Evolutionary conservation across 1,284 basidiomycete genomes (phyloP), one percentile per base, ranked within the genome.

Genomic region (Kalmanozyma brasiliensis): DNA sequence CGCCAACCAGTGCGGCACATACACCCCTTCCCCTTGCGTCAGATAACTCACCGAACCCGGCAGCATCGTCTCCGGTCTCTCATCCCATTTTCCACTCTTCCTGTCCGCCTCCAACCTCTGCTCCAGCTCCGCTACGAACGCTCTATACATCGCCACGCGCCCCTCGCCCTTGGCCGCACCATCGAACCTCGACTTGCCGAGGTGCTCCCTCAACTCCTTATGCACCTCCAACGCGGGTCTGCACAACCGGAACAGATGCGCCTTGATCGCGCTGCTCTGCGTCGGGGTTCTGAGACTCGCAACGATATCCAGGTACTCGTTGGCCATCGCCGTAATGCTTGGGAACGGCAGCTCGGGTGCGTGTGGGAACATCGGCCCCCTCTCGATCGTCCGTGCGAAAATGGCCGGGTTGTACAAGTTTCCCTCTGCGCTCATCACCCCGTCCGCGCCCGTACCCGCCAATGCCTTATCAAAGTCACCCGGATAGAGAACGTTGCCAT

Each of bases 341-440:
- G 89, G 88, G 71, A 93, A 89, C 0, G 85, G 76, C 32, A 68
- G 9, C 9, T 42, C 29, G 0, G 70, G 71, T 6, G 67, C 68
- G 0, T 30, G 23, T 0, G 74, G 74, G 44, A 72, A 74, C 52
- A 66, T 55, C 0, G 13, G 10, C 13, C 66, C 51, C 8, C 72
- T 44, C 10, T 37, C 37, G 10, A 55, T 2, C 1, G 33, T 26
- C 7, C 40, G 49, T 13, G 56, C 8, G 73, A 98, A 97, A 11
- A 98, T 81, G 0, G 93, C 89, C 0, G 93, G 91, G 79, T 98
- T 98, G 82, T 96, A 96, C 1, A 98, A 85, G 73, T 96, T 91
- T 0, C 92, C 95, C 83, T 98, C 95, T 0, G 95, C 95, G 49
- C 88, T 90, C 94, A 98, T 97, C 66, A 98, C 89, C 0, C 89